phyloP scores from a whole-genome alignment of 495 filamentous ascomycete genomes.

The Polyplosphaeria fusca region DNA sequence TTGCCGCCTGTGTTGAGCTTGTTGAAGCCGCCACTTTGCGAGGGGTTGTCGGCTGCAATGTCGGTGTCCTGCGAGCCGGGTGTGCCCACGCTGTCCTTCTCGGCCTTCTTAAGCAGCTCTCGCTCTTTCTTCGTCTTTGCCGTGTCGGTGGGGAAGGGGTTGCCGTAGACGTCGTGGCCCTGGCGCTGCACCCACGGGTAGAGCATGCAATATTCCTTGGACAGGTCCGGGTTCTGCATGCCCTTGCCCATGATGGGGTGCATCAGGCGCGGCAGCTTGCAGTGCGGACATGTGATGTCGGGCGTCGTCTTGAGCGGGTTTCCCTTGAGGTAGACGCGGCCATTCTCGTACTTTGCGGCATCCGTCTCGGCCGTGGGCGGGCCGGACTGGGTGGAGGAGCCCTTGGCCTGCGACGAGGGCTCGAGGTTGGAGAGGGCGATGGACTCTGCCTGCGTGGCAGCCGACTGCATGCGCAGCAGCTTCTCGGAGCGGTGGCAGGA shows the following conservation, averaged over 20 bases:
- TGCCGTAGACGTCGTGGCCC: constrained; percentile 79
- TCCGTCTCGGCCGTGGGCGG: constrained; percentile 59
- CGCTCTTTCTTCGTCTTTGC: constrained; percentile 55
- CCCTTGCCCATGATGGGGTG: constrained; percentile 41
- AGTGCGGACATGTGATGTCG: constrained; percentile 57
- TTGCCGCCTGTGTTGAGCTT: constrained; percentile 46
- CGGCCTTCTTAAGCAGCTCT: constrained; percentile 36
- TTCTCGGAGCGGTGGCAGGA: constrained; percentile 49
- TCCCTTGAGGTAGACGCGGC: constrained; percentile 67
- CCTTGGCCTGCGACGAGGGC: constrained; percentile 44
- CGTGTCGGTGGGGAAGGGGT: constrained; percentile 63
- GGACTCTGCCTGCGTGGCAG: constrained; percentile 57
- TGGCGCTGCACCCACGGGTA: constrained; percentile 69
- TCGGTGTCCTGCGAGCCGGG: constrained; percentile 38
- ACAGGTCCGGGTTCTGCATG: constrained; percentile 34
- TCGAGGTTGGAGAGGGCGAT: constrained; percentile 51
- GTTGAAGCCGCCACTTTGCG: constrained; percentile 29
- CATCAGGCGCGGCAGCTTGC: constrained; percentile 44
- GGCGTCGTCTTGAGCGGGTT: constrained; percentile 71
- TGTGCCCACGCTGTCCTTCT: constrained; percentile 33
- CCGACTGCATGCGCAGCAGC: constrained; percentile 61
- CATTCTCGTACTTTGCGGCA: constrained; percentile 68
- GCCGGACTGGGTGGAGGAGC: constrained; percentile 14
- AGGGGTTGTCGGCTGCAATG: constrained; percentile 13
- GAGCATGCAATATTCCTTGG: constrained; percentile 65